phyloP scores from a whole-genome alignment of 2,329 filamentous ascomycete genomes.

The Shiraia bambusicola region DNA sequence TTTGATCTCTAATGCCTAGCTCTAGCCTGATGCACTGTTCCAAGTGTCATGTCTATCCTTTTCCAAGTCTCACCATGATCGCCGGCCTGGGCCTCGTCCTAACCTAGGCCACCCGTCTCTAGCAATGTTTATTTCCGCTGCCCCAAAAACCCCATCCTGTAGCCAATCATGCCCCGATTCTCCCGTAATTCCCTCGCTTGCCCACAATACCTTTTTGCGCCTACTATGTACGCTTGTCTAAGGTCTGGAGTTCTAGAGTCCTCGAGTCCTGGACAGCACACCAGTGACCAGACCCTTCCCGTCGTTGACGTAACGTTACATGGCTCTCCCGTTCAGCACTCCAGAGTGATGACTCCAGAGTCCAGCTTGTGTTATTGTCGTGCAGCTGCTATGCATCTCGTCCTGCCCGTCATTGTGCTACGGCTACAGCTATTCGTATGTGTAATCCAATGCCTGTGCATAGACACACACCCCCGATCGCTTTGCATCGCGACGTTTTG shows the following conservation, averaged over 20 bases:
- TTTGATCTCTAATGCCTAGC: too few relatives aligned
- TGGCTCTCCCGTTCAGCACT: conserved; percentile 2
- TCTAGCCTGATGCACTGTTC: too few relatives aligned
- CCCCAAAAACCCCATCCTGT: background rate
- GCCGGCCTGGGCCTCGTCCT: background rate
- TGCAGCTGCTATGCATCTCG: conserved; percentile 4
- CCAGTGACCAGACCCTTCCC: background rate
- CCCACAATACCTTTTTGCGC: background rate
- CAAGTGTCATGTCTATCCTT: too few relatives aligned
- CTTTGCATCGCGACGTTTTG: too few relatives aligned
- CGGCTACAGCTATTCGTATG: too few relatives aligned
- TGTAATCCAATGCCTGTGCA: too few relatives aligned
- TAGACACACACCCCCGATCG: too few relatives aligned
- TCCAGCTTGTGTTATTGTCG: background rate
- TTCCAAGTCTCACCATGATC: background rate
- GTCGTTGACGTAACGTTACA: conserved; percentile 15
- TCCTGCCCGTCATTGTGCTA: conserved; percentile 1
- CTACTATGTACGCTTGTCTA: background rate
- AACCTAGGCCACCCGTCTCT: background rate
- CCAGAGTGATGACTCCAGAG: conserved; percentile 1
- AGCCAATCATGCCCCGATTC: background rate
- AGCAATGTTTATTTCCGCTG: background rate
- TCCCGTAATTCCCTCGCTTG: background rate
- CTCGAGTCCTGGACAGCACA: background rate
- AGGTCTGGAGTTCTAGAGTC: background rate